Base-by-base conservation (phyloP, 345 rosid species). In the Aurinia saxatilis region DNA sequence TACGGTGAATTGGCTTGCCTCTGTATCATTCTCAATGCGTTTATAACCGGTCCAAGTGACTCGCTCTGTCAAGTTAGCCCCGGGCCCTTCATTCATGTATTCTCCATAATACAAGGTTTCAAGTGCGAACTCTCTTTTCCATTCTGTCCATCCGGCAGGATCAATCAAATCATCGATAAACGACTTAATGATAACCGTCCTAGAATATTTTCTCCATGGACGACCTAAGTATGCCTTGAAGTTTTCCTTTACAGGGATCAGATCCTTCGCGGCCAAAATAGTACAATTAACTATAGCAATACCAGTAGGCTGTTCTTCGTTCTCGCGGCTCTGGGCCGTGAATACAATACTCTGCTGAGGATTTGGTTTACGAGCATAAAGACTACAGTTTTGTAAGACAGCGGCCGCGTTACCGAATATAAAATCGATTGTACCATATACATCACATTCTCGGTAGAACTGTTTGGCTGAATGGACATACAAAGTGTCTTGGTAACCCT, bases 131-230 rank as follows among this genome's bases (percentile, higher is more conserved):
- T 63, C 18, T 0, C 64, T 74, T 8, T 79, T 33, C 96, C 96
- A 85, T 61, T 85, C 95, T 46, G 86, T 52, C 91, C 89, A 91
- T 50, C 98, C 96, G 0, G 78, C 88, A 0, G 96, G 88, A 27
- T 82, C 79, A 4, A 91, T 76, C 56, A 76, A 18, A 54, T 81
- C 91, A 30, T 77, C 96, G n/a, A 91, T 82, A 15, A 71, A 48
- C 0, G 87, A 85, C 18, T 50, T 55, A 12, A 91, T 25, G 8
- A 69, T 46, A 42, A 81, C 87, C 2, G 93, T 91, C 77, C 97
- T 78, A 0, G 97, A 90, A 52, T 77, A 87, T 45, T 62, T 66
- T 54, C 70, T 87, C 97, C 95, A 90, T 0, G 97, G 97, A 25
- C 97, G 83, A 2, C 95, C 97, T 8, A 87, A 64, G 66, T 77